A percentile compares a stretch with the other conserved stretches of the same genome.
Evolutionary conservation across 2,329 filamentous ascomycete genomes (phyloP).

Genomic region (Penicillium capsulatum): DNA sequence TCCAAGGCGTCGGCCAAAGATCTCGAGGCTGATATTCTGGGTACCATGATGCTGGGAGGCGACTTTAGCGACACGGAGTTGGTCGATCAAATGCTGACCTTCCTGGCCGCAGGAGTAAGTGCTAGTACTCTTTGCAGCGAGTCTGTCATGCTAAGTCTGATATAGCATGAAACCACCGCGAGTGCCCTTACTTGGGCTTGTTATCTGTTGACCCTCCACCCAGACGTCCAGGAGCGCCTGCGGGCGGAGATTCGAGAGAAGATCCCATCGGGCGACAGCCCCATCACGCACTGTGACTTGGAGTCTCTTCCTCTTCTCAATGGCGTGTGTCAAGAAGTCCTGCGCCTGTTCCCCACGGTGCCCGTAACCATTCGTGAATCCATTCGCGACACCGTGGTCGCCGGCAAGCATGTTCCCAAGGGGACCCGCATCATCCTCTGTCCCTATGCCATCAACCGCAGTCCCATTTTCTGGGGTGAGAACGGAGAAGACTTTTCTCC

Average conservation of each 20-base stretch:
- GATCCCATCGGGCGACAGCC: conserved; percentile 39
- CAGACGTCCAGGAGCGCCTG: conserved; percentile 46
- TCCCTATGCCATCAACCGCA: conserved; percentile 67
- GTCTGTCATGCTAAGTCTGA: not conserved
- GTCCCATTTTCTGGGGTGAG: conserved; percentile 65
- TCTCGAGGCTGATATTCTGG: conserved; percentile 37
- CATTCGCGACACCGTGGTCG: conserved; percentile 51
- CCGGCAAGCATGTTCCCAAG: conserved; percentile 61
- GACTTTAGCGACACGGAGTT: conserved; percentile 39
- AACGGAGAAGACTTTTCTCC: conserved; percentile 71
- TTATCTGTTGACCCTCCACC: conserved; percentile 51
- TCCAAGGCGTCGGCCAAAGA: conserved; percentile 38
- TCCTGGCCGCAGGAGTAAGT: conserved; percentile 39
- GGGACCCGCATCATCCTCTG: conserved; percentile 66
- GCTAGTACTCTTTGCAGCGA: not conserved
- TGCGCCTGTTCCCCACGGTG: conserved; percentile 47
- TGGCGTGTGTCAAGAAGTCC: conserved; percentile 70
- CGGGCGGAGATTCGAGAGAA: conserved; percentile 49
- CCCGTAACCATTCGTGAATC: conserved; percentile 40
- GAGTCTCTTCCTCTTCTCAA: conserved; percentile 73
- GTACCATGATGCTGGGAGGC: conserved; percentile 37
- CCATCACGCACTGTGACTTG: conserved; percentile 41
- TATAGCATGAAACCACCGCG: conserved; percentile 53
- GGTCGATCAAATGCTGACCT: conserved; percentile 43
- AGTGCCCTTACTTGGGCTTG: conserved; percentile 52